Evolutionary conservation across 768 basidiomycete genomes (phyloP), one percentile per base, ranked within the genome.

Genomic region (Ramaria rubella): DNA sequence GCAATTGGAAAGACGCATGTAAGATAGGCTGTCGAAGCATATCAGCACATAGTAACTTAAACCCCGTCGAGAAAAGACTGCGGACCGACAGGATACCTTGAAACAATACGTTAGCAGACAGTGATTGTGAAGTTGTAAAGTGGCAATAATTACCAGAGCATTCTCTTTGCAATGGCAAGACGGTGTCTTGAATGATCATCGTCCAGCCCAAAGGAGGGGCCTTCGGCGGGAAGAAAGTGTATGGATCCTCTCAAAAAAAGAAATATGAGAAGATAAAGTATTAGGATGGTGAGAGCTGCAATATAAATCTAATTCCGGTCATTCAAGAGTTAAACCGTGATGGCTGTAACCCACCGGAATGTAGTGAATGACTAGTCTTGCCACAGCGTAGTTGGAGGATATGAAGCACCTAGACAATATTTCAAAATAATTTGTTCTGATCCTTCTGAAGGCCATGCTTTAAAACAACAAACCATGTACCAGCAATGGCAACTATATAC

Each of bases 81-180:
- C 52, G 42, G 21, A 54, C 52, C 52, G 5, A 44, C 15, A 21
- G 52, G 52, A 54, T 54, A 54, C 52, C 52, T 54, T 21, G 6
- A 36, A n/a, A 42, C 17, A 23, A 2, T 19, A 3, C 17, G 14
- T n/a, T 21, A 51, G 17, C n/a, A n/a, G n/a, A n/a, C n/a, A n/a
- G n/a, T n/a, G 11, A 9, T 11, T n/a, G n/a, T n/a, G n/a, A n/a
- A n/a, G 43, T 27, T 19, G n/a, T 24, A 2, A 23, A 2, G 23
- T 3, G 19, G 42, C 21, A 23, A 5, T 15, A 9, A 8, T 40
- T 44, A 54, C 52, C 52, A 54, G 23, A 54, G 52, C 52, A 54
- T 54, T 11, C 52, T 21, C 21, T 54, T 54, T 14, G 52, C 52
- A 5, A 54, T 54, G 24, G 31, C 38, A 14, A 54, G 19, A 19